Conservation (phyloP, 257 asterid genomes). For the Solanum clarkiae region DNA sequence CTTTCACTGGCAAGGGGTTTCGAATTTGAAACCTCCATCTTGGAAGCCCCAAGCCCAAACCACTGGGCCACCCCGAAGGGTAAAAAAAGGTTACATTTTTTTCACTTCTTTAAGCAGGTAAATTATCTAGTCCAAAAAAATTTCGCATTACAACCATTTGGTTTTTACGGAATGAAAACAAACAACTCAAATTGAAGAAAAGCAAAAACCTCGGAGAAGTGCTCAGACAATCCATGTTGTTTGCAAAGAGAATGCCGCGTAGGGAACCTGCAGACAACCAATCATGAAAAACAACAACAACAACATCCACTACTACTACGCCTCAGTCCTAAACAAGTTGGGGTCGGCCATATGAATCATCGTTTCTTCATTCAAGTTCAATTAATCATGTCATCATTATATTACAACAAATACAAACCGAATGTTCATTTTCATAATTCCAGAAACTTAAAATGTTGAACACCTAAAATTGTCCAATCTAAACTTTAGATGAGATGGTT, state of each 20-base stretch:
- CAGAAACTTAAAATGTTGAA: background rate
- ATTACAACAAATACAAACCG: background rate
- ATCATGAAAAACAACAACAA: background rate
- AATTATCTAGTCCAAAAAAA: background rate
- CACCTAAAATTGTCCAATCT: background rate
- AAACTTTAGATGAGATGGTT: background rate
- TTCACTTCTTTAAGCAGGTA: background rate
- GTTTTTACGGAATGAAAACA: background rate
- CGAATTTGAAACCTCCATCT: no score
- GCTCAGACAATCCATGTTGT: background rate
- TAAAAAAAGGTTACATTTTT: background rate
- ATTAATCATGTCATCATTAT: background rate
- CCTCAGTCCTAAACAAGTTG: background rate
- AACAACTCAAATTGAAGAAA: background rate
- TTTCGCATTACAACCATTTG: background rate
- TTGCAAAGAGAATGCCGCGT: background rate
- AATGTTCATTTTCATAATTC: background rate
- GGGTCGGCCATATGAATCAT: background rate
- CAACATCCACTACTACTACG: background rate
- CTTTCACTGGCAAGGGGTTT: no score
- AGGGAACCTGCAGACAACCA: slow-evolving; percentile 8
- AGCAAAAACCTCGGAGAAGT: background rate
- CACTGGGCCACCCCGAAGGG: no score
- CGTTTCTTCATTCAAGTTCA: background rate
- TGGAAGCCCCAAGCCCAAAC: no score